A percentile compares a stretch with the other conserved stretches of the same genome.
These are phyloP conservation scores for Penicillium sp. DNA, from an alignment of 2,329 filamentous ascomycete genomes.

Conservation along the genomic window DNA sequence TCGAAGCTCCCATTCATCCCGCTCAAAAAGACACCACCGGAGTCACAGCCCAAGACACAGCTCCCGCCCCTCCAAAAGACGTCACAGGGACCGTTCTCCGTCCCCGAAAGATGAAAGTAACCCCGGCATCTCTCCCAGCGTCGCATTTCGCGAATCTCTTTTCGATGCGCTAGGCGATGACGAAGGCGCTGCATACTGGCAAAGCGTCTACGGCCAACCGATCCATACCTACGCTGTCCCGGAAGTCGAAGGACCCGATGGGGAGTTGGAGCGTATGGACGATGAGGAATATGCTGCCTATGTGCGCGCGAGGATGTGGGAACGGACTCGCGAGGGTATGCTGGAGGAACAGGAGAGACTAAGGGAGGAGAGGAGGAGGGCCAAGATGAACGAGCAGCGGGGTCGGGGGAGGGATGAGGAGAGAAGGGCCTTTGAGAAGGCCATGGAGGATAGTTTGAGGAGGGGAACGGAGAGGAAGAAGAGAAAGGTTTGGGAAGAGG, in stretches of 20 bases:
- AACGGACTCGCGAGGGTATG: conserved; percentile 83
- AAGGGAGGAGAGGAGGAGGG: conserved; percentile 52
- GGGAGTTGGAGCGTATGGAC: conserved; percentile 74
- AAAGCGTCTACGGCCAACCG: conserved; percentile 92
- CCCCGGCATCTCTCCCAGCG: conserved; percentile 59
- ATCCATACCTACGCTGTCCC: conserved; percentile 73
- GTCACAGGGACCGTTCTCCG: conserved; percentile 18
- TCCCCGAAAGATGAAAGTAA: neutral
- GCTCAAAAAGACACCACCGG: conserved; percentile 23
- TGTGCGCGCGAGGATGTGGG: conserved; percentile 90
- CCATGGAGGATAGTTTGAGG: conserved; percentile 67
- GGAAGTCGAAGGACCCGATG: conserved; percentile 48
- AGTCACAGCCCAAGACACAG: conserved; percentile 21
- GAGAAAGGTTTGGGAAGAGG: conserved; percentile 48
- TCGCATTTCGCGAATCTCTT: conserved; percentile 85
- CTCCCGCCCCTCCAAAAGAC: conserved; percentile 24
- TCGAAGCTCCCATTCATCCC: conserved; percentile 24
- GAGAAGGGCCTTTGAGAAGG: conserved; percentile 52
- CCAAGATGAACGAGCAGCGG: conserved; percentile 45
- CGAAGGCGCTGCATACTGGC: conserved; percentile 93
- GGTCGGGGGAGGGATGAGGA: conserved; percentile 23
- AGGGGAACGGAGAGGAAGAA: conserved; percentile 62
- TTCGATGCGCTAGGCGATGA: conserved; percentile 97
- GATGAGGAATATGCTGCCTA: conserved; percentile 89
- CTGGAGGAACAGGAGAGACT: conserved; percentile 69